A percentile compares a stretch with the other conserved stretches of the same genome.
These are phyloP conservation scores for Cinnamomum chago DNA, from an alignment of 164 flowering plant genomes.

Conservation along the genomic window DNA sequence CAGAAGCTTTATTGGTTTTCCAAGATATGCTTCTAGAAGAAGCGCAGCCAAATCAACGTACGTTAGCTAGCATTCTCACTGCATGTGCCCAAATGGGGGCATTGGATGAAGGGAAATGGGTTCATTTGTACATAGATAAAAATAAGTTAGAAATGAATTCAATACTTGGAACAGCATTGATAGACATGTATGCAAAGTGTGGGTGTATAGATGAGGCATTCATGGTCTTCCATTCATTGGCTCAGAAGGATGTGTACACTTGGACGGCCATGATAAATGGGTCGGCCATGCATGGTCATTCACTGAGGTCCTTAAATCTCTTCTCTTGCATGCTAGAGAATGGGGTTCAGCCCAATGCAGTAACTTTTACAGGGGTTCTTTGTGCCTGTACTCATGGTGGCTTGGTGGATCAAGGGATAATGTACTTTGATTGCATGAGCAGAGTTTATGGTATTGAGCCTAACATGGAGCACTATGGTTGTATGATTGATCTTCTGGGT, in stretches of 20 bases:
- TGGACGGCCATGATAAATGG: slow-evolving; percentile 42
- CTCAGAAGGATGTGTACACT: slow-evolving; percentile 28
- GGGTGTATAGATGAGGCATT: slow-evolving; percentile 40
- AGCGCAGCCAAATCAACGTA: slow-evolving; percentile 23
- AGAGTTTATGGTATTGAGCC: slow-evolving; percentile 25
- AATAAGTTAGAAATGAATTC: slow-evolving; percentile 18
- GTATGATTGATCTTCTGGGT: slow-evolving; percentile 27
- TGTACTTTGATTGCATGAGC: slow-evolving; percentile 23
- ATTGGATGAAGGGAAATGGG: slow-evolving; percentile 29
- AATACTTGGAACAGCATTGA: slow-evolving; percentile 27
- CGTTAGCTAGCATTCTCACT: slow-evolving; percentile 28
- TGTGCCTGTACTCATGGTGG: slow-evolving; percentile 41
- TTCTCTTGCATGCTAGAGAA: slow-evolving; percentile 24
- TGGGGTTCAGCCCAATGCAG: slow-evolving; percentile 31
- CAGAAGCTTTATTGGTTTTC: slow-evolving; percentile 27
- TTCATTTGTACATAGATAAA: slow-evolving; percentile 21
- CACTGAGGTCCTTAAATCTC: slow-evolving; percentile 20
- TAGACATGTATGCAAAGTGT: slow-evolving; percentile 55
- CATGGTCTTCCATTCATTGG: slow-evolving; percentile 17
- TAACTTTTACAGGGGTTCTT: slow-evolving; percentile 33
- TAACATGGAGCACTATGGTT: slow-evolving; percentile 27
- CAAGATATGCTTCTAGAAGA: slow-evolving; percentile 25
- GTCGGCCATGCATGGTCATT: slow-evolving; percentile 34
- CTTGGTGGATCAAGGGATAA: slow-evolving; percentile 26
- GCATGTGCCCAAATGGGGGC: slow-evolving; percentile 38